phyloP scores from a whole-genome alignment of 129 eudicot species.

The Artemisia tridentata region DNA sequence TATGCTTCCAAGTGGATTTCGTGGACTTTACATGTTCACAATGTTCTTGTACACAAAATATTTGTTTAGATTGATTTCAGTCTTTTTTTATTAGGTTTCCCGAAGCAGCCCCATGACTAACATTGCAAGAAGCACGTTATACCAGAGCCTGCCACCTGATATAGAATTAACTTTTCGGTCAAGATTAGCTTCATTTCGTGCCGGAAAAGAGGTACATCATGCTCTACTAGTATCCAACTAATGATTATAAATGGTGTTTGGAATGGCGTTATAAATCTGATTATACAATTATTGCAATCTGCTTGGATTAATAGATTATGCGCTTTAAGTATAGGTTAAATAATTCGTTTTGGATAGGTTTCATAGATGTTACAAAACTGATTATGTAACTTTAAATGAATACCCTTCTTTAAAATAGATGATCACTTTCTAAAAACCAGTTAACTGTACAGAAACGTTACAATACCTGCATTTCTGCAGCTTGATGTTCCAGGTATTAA shows the following conservation, averaged over 20 bases:
- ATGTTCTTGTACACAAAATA: slow-evolving; percentile 6
- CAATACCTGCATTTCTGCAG: slow-evolving; percentile 35
- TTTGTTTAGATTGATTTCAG: slow-evolving; percentile 7
- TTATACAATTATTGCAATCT: background rate
- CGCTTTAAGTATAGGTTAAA: background rate
- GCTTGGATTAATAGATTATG: background rate
- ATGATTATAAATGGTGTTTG: background rate
- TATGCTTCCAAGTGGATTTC: background rate
- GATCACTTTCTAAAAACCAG: background rate
- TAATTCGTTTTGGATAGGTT: background rate
- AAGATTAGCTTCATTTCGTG: slow-evolving; percentile 53
- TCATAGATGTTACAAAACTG: background rate
- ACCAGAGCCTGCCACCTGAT: slow-evolving; percentile 79
- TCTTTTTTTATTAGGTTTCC: slow-evolving; percentile 54
- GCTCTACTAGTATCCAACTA: background rate
- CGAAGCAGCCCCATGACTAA: slow-evolving; percentile 54
- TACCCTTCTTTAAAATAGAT: background rate
- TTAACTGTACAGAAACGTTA: background rate
- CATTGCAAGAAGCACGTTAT: slow-evolving; percentile 55
- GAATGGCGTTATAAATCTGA: background rate
- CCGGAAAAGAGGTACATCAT: slow-evolving; percentile 60
- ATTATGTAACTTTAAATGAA: background rate
- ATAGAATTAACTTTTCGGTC: slow-evolving; percentile 61
- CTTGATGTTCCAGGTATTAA: slow-evolving; percentile 56
- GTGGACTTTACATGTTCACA: background rate